Conservation (phyloP, 257 asterid species). For the Gentiana macrophylla region DNA sequence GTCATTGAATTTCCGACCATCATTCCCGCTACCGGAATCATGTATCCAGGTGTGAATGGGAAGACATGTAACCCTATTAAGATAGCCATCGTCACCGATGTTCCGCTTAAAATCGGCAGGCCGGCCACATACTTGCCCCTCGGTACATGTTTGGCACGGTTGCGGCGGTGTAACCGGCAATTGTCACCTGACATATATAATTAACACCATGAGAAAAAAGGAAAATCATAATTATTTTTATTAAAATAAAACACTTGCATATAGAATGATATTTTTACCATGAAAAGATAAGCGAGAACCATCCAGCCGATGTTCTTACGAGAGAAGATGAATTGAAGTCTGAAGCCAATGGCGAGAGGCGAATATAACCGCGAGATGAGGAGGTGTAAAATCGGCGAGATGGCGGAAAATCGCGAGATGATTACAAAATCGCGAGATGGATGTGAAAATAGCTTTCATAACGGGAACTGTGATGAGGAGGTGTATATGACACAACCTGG, state of each 20-base stretch:
- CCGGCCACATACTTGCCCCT: conserved; percentile 77
- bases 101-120: conserved; percentile 62
- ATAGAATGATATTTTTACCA: conserved; percentile 32
- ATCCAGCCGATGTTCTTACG: conserved; percentile 60
- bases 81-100: conserved; percentile 51
- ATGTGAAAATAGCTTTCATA: too few relatives aligned
- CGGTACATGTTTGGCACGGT: conserved; percentile 87
- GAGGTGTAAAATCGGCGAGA: too few relatives aligned
- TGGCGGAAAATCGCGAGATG: too few relatives aligned
- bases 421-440: too few relatives aligned
- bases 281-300: conserved; percentile 76
- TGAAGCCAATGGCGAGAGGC: conserved; percentile 86
- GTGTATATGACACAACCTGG: too few relatives aligned
- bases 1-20: conserved; percentile 96
- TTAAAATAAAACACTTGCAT: too few relatives aligned
- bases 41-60: conserved; percentile 84
- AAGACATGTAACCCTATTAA: conserved; percentile 53
- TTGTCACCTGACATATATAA: conserved; percentile 30
- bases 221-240: too few relatives aligned
- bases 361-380: too few relatives aligned
- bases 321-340: conserved; percentile 68
- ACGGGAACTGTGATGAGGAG: too few relatives aligned
- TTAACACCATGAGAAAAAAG: too few relatives aligned
- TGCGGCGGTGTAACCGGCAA: conserved; percentile 89
- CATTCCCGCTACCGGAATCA: conserved; percentile 89